Conservation (phyloP, 306 rosid genomes). For the Cicer judaicum region DNA sequence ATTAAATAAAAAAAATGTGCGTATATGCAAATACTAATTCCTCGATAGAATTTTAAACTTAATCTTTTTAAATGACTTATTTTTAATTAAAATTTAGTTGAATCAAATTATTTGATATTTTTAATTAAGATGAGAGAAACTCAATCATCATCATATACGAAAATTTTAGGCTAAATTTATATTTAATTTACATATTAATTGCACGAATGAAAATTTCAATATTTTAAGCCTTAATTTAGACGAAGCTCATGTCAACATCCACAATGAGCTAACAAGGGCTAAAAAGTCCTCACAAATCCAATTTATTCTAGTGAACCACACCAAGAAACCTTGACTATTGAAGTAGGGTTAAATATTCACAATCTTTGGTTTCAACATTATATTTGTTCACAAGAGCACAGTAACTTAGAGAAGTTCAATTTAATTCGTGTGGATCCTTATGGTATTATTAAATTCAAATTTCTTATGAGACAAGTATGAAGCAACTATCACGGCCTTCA, state of each 20-base stretch:
- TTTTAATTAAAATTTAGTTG: no score
- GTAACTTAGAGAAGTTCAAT: constrained; percentile 35
- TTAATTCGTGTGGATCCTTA: constrained; percentile 39
- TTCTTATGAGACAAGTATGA: constrained; percentile 46
- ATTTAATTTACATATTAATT: background rate
- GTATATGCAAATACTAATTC: background rate
- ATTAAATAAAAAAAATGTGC: background rate
- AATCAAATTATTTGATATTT: no score
- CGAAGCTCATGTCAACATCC: constrained; percentile 53
- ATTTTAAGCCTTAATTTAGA: constrained; percentile 39
- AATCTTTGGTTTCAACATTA: constrained; percentile 46
- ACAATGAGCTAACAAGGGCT: constrained; percentile 46
- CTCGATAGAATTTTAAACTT: background rate
- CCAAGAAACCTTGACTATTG: constrained; percentile 62
- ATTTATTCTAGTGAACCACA: constrained; percentile 46
- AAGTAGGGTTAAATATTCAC: constrained; percentile 9
- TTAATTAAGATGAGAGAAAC: no score
- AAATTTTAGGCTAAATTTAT: background rate
- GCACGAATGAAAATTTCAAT: constrained; percentile 37
- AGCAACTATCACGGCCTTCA: constrained; percentile 50
- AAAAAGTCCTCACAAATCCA: constrained; percentile 57
- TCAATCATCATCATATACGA: background rate
- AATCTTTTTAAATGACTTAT: no score
- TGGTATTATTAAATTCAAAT: constrained; percentile 37
- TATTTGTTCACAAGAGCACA: constrained; percentile 43